phyloP scores from a whole-genome alignment of 495 filamentous ascomycete species.

The Amniculicola lignicola region DNA sequence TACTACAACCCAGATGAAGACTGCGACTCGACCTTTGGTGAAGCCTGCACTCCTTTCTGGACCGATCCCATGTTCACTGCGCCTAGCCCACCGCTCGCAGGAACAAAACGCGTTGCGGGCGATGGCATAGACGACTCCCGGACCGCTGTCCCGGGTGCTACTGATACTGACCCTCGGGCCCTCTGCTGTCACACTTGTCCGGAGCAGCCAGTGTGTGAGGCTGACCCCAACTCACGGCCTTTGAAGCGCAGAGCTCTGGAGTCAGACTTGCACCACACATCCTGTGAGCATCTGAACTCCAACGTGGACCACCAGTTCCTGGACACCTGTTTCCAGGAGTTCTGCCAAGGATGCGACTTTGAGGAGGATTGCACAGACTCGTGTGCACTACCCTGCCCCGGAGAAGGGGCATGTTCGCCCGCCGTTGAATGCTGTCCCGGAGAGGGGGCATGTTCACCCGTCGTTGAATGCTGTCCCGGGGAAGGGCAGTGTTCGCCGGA shows the following conservation, averaged over 20 bases:
- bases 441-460: too few relatives aligned
- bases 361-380: slow-evolving; percentile 9
- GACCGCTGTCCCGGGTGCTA: not conserved
- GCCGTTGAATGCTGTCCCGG: slow-evolving; percentile 21
- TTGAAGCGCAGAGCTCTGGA: slow-evolving; percentile 23
- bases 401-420: slow-evolving; percentile 15
- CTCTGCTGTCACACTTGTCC: slow-evolving; percentile 23
- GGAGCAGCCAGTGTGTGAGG: slow-evolving; percentile 2
- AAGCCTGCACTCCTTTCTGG: slow-evolving; percentile 4
- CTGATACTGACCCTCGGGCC: slow-evolving; percentile 17
- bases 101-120: slow-evolving; percentile 27
- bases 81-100: slow-evolving; percentile 13
- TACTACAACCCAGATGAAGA: slow-evolving; percentile 14
- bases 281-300: not conserved
- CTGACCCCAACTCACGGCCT: slow-evolving; percentile 15
- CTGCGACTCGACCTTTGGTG: slow-evolving; percentile 24
- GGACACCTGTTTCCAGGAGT: slow-evolving; percentile 21
- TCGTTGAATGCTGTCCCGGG: slow-evolving; percentile 26
- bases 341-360: slow-evolving; percentile 28
- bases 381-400: slow-evolving; percentile 28
- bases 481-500: slow-evolving; percentile 18
- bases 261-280: slow-evolving; percentile 5
- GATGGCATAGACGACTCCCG: not conserved
- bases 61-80: slow-evolving; percentile 16
- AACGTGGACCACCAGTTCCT: slow-evolving; percentile 15